Conservation (phyloP, 257 asterid genomes). For the Rhazya stricta region DNA sequence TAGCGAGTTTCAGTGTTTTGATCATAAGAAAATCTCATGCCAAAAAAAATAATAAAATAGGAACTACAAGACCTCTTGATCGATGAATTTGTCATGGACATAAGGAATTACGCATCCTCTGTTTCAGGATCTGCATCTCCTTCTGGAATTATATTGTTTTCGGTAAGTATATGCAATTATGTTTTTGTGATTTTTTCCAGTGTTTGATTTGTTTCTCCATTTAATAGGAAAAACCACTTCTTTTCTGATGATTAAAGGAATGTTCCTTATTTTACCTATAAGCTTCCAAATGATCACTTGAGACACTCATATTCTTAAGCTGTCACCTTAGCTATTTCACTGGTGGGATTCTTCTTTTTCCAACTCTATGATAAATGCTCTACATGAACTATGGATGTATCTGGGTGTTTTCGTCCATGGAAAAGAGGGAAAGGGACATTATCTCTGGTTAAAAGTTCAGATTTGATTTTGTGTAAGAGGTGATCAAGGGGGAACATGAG, state of each 20-base stretch:
- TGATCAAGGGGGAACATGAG: not conserved
- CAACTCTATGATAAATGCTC: not conserved
- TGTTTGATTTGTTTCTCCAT: not conserved
- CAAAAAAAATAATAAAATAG: conserved; percentile 22
- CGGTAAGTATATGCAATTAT: conserved; percentile 41
- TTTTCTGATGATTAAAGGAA: not conserved
- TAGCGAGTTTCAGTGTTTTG: not conserved
- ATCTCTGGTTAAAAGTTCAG: not conserved
- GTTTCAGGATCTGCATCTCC: conserved; percentile 62
- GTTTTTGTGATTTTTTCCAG: not conserved
- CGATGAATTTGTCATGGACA: conserved; percentile 61
- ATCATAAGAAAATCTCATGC: not conserved
- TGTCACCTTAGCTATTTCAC: not conserved
- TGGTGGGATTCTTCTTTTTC: not conserved
- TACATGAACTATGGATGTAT: not conserved
- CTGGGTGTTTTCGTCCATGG: not conserved
- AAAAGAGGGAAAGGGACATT: not conserved
- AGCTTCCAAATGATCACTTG: not conserved
- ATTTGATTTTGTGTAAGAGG: not conserved
- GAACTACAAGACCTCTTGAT: conserved; percentile 25
- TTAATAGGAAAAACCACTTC: not conserved
- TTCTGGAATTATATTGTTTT: conserved; percentile 63
- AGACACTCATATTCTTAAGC: not conserved
- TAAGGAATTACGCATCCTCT: conserved; percentile 47
- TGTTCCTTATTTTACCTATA: not conserved